phyloP scores from a whole-genome alignment of 345 rosid species.

The Pugionium cornutum region DNA sequence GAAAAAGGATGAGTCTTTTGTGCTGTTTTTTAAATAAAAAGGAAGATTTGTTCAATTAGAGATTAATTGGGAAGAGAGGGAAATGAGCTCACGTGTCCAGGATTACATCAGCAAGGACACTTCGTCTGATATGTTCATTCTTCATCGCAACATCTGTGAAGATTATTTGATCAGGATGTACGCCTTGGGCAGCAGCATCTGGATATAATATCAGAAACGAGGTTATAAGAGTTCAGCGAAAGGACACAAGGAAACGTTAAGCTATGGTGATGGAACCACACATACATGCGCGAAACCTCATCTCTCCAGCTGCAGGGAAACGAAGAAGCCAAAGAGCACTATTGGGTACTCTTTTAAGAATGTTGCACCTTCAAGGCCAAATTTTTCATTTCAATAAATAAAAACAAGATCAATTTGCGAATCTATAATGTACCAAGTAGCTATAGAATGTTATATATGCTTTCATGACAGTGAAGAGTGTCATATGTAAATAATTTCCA shows the following conservation, averaged over 20 bases:
- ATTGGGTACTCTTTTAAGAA: constrained; percentile 93
- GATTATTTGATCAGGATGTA: constrained; percentile 86
- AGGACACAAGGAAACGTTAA: not conserved
- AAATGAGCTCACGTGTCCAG: constrained; percentile 74
- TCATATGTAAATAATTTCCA: not conserved
- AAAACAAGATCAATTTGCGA: constrained; percentile 3
- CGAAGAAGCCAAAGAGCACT: constrained; percentile 98
- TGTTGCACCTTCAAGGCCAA: constrained; percentile 69
- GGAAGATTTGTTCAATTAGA: not conserved
- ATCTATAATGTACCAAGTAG: too few species aligned
- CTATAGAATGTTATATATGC: not conserved
- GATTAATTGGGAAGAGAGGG: not conserved
- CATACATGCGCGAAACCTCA: constrained; percentile 86
- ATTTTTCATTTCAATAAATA: too few species aligned
- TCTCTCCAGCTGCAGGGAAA: constrained; percentile 99
- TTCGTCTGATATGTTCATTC: constrained; percentile 87
- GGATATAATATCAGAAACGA: constrained; percentile 25
- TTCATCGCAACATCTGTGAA: constrained; percentile 99
- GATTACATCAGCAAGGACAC: constrained; percentile 93
- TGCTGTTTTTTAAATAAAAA: not conserved
- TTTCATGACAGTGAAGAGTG: not conserved
- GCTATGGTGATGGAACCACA: not conserved
- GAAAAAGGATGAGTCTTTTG: not conserved
- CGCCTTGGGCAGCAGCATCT: constrained; percentile 90
- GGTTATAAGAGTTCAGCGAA: not conserved